Evolutionary conservation across 305 asterid species (phyloP).

Genomic region (Lippia alba): DNA sequence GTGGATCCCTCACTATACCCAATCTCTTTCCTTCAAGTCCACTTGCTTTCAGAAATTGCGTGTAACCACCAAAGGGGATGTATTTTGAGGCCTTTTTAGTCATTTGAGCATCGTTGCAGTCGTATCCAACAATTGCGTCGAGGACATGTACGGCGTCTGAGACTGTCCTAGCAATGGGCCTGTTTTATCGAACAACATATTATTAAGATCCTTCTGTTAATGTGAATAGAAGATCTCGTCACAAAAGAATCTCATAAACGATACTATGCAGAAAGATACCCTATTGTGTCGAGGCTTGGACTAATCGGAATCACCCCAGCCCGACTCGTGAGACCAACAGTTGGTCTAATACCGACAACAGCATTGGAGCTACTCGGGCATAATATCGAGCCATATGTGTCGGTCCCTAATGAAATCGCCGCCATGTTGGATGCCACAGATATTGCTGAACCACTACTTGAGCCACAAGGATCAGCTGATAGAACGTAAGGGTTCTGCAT

Average conservation of each 20-base stretch:
- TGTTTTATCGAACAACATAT: slow-evolving; percentile 1
- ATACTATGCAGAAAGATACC: slow-evolving; percentile 31
- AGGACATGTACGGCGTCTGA: slow-evolving; percentile 53
- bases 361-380: slow-evolving; percentile 49
- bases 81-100: slow-evolving; percentile 39
- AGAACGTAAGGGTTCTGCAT: slow-evolving; percentile 54
- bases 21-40: slow-evolving; percentile 52
- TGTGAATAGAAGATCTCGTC: too few species aligned
- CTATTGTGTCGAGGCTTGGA: slow-evolving; percentile 52
- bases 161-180: slow-evolving; percentile 57
- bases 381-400: slow-evolving; percentile 51
- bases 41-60: slow-evolving; percentile 42
- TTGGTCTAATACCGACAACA: slow-evolving; percentile 53
- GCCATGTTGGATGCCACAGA: slow-evolving; percentile 54
- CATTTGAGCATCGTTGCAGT: slow-evolving; percentile 43
- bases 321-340: slow-evolving; percentile 54
- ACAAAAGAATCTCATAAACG: too few species aligned
- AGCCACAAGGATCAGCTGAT: slow-evolving; percentile 48
- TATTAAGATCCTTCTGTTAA: too few species aligned
- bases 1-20: slow-evolving; percentile 44
- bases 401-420: slow-evolving; percentile 49
- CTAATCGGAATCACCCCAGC: slow-evolving; percentile 54
- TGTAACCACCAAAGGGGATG: slow-evolving; percentile 50
- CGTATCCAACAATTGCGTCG: slow-evolving; percentile 52
- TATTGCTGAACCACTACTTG: slow-evolving; percentile 54